Percentiles rank a stretch among this genome's conserved stretches.
phyloP scores from a whole-genome alignment of 768 basidiomycete genomes.

The Phylloporus sp. region DNA sequence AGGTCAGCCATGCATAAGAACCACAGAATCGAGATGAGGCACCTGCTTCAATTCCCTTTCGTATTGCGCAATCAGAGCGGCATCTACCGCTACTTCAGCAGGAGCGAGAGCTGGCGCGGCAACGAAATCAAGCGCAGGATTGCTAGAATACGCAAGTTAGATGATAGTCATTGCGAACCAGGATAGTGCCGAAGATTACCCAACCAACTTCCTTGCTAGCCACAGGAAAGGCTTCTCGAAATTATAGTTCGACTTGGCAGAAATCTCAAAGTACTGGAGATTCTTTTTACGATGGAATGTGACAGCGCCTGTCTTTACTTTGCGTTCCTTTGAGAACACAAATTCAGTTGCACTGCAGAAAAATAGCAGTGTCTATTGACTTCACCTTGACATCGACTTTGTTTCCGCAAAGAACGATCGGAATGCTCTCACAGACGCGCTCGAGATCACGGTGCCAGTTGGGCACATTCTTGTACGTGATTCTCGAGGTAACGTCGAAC shows the following conservation, averaged over 20 bases:
- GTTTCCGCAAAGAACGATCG: conserved; percentile 98
- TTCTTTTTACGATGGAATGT: conserved; percentile 99
- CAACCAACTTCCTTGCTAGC: conserved; percentile 96
- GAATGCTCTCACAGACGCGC: conserved; percentile 99
- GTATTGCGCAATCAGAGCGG: conserved; percentile 73
- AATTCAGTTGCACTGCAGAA: neutral
- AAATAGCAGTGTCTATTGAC: conserved; percentile 19
- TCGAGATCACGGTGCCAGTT: conserved; percentile 99
- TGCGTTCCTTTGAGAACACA: conserved; percentile 74
- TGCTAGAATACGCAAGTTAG: conserved; percentile 42
- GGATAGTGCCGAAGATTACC: conserved; percentile 46
- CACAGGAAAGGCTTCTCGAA: conserved; percentile 99
- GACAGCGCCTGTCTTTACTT: conserved; percentile 97
- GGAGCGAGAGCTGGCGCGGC: conserved; percentile 95
- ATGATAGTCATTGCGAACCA: neutral
- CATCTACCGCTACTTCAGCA: conserved; percentile 86
- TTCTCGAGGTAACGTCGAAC: conserved; percentile 99
- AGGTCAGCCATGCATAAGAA: conserved; percentile 6
- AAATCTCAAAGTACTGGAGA: conserved; percentile 99
- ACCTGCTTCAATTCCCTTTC: conserved; percentile 69
- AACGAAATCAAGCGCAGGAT: conserved; percentile 86
- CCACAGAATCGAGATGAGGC: conserved; percentile 15
- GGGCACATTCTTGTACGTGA: conserved; percentile 99
- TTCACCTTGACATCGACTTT: conserved; percentile 99
- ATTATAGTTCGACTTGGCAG: conserved; percentile 99